Base-by-base conservation (phyloP, 2,329 filamentous ascomycete species). In the Arachnomyces sp. region DNA sequence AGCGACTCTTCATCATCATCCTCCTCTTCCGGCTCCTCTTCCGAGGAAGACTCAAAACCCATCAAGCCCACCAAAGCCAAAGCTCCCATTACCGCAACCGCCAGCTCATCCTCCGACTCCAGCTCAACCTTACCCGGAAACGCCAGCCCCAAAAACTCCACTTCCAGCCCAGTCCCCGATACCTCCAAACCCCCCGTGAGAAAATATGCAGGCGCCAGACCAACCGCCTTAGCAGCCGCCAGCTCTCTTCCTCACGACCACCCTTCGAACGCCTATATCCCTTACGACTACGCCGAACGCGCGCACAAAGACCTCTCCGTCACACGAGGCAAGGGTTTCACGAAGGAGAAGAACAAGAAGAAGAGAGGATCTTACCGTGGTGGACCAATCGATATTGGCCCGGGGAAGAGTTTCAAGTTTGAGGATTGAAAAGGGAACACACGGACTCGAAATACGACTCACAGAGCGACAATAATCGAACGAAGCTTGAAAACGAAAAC, bases 261-360 rank as follows among this genome's bases (percentile, higher is more conserved):
- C 88, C 52, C 78, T 2, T 88, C 82, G 52, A 95, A 96, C 65
- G 78, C 77, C 11, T 96, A 90, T 60, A 73, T 86, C 8, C 73
- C 80, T 15, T 87, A 95, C 61, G 82, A 84, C 48, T 98, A 96
- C 66, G 90, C 89, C 16, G 83, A 92, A 53, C 80, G 80, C 52
- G 93, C 93, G 7, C 86, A 89, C 58, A 77, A 87, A 51, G 89
- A 95, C 59, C 69, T 98, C 47, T 86, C 88, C 36, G 77, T 95
- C 30, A 96, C 90, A 25, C 86, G 84, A 61, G 92, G 92, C 55
- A 96, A 95, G 70, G 88, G 87, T 3, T 98, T 98, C 68, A 96
- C 90, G 44, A 98, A 98, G 73, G 92, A 96, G 72, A 98, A 98
- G 80, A 98, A 98, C 69, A 98, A 98, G 75, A 92, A 88, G 76